These are phyloP conservation scores for Alopecurus myosuroides DNA, from an alignment of 176 grass and related monocot genomes.

Conservation along the genomic window DNA sequence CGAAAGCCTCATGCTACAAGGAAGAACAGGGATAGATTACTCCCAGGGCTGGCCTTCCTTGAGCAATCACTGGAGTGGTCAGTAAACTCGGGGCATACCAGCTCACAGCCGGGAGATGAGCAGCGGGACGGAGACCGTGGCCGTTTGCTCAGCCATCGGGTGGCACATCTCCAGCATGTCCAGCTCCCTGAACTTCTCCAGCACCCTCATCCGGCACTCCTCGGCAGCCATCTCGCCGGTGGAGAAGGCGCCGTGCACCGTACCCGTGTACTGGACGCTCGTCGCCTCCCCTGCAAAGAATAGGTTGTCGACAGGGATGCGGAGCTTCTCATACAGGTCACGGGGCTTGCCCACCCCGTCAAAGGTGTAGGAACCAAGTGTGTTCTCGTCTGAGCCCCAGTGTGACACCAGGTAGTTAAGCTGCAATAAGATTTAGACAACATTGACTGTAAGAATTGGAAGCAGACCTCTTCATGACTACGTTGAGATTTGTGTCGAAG, in stretches of 20 bases:
- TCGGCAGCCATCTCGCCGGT: conserved; percentile 88
- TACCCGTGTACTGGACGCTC: conserved; percentile 82
- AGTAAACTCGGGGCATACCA: background rate
- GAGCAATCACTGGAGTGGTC: conserved; percentile 51
- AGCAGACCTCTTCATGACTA: background rate
- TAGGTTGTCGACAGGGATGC: conserved; percentile 89
- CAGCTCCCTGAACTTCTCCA: conserved; percentile 80
- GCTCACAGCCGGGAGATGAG: conserved; percentile 76
- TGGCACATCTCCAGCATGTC: conserved; percentile 70
- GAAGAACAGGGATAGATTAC: conserved; percentile 15
- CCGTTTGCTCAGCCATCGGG: conserved; percentile 63
- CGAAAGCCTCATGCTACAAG: conserved; percentile 49
- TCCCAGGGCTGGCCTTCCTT: conserved; percentile 24
- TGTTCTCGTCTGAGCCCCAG: conserved; percentile 87
- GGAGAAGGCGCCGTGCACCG: conserved; percentile 89
- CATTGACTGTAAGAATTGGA: background rate
- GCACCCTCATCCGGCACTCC: conserved; percentile 81
- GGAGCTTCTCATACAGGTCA: conserved; percentile 75
- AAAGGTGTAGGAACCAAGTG: conserved; percentile 92
- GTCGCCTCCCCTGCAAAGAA: conserved; percentile 98
- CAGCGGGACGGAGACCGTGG: conserved; percentile 68
- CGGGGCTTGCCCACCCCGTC: conserved; percentile 73
- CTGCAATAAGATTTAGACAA: conserved; percentile 34
- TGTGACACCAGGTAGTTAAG: conserved; percentile 87
- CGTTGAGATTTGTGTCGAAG: background rate